Base-by-base conservation (phyloP, 164 flowering plant genomes). In the Malania oleifera region DNA sequence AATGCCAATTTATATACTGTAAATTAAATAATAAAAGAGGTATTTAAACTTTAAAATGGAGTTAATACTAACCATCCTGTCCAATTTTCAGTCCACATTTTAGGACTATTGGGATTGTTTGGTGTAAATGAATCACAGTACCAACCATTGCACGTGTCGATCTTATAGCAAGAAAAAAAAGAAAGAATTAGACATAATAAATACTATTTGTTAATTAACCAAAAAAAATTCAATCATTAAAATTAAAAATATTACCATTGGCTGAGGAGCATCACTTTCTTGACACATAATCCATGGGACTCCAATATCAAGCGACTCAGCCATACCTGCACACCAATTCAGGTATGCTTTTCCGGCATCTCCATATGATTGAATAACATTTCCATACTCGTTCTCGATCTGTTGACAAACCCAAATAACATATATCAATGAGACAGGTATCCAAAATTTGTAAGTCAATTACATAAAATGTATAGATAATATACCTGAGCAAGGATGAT, bases 271-370 rank as follows among this genome's bases (percentile, higher is more conserved):
- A 62, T 79, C 80, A 0, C 1, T n/a, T 48, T 86, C 54, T 35
- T 83, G 84, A 60, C 89, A 83, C 92, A 83, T 81, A 51, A 82
- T 64, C 87, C 91, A 85, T 40, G 91, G 91, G 17, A 80, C 78
- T 0, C 86, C 83, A 50, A 75, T 62, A 28, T 80, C 45, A 2
- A 70, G 70, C 0, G 87, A 74, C 1, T 65, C 53, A 5, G 89
- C 87, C 78, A 84, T 72, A 0, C 57, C 64, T 3, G 89, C 77
- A 40, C 80, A 75, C 93, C 89, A 86, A 10, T 78, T 37, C 0
- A 79, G 38, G 37, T 83, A 86, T 0, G 69, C 72, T 63, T 80
- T 74, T 3, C 89, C 93, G 0, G 73, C 76, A 14, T 60, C 80
- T 46, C 89, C 93, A 56, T 84, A 84, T 0, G 68, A 13, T 23